Evolutionary conservation across 75 land plant genomes (phyloP).

Genomic region (Sequoiadendron giganteum): DNA sequence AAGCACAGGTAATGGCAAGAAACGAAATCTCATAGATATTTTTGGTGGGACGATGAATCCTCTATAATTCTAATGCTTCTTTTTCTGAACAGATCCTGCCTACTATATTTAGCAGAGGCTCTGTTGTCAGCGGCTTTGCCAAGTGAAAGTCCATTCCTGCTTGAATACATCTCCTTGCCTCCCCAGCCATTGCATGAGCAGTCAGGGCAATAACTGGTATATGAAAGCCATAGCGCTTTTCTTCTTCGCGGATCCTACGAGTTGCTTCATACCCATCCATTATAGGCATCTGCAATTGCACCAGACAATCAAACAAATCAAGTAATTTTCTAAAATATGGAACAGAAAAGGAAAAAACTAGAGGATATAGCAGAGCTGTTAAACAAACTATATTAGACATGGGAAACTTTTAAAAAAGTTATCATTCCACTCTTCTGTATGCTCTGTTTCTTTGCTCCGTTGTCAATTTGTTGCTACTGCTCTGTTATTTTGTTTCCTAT

Average conservation of each 20-base stretch:
- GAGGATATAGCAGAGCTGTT: not conserved
- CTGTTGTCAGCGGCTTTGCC: conserved; percentile 47
- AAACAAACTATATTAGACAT: not conserved
- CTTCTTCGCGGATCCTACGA: conserved; percentile 44
- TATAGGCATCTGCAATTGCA: conserved; percentile 57
- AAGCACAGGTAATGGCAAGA: not conserved
- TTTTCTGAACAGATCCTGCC: not conserved
- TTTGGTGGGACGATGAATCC: not conserved
- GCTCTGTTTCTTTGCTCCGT: too few species aligned
- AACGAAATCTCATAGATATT: not conserved
- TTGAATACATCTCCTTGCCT: conserved; percentile 27
- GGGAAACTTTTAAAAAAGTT: not conserved
- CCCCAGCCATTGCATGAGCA: conserved; percentile 50
- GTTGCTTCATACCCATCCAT: conserved; percentile 81
- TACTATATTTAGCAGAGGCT: conserved; percentile 36
- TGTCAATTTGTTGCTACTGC: too few species aligned
- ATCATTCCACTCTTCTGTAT: not conserved
- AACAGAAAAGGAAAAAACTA: not conserved
- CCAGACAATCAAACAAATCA: not conserved
- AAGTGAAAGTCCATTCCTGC: conserved; percentile 77
- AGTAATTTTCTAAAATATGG: not conserved
- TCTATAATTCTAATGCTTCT: not conserved
- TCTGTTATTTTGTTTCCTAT: too few species aligned
- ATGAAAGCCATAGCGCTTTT: conserved; percentile 32
- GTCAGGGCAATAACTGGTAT: conserved; percentile 72